phyloP scores from a whole-genome alignment of 2,329 filamentous ascomycete species.

The Dendrostoma leiphaemia region DNA sequence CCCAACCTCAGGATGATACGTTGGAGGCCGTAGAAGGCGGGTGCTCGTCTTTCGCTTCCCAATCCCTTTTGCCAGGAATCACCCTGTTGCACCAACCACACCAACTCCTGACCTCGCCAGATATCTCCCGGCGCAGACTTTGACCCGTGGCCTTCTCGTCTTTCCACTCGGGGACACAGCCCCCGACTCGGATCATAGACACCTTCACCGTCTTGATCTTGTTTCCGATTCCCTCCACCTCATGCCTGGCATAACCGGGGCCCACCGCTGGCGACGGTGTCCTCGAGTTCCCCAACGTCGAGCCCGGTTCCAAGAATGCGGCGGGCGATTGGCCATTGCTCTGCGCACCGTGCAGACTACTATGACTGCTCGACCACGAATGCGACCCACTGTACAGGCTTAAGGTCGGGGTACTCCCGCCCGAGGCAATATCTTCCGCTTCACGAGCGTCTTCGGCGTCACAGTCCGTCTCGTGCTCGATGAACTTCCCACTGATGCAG shows the following conservation, averaged over 20 bases:
- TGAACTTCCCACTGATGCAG: conserved; percentile 74
- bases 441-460: conserved; percentile 72
- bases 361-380: conserved; percentile 18
- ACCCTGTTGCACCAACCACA: conserved; percentile 88
- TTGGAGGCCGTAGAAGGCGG: background rate
- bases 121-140: conserved; percentile 69
- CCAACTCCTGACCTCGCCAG: conserved; percentile 72
- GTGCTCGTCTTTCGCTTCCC: conserved; percentile 23
- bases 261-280: conserved; percentile 53
- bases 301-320: conserved; percentile 25
- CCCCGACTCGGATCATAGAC: conserved; percentile 76
- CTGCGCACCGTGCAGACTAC: conserved; percentile 14
- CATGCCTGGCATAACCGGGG: conserved; percentile 78
- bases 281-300: conserved; percentile 29
- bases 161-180: conserved; percentile 81
- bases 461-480: conserved; percentile 82
- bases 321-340: conserved; percentile 22
- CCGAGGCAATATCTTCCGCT: conserved; percentile 26
- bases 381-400: conserved; percentile 18
- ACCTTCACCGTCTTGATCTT: conserved; percentile 86
- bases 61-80: conserved; percentile 57
- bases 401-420: conserved; percentile 6
- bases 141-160: conserved; percentile 68
- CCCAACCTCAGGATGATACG: background rate
- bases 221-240: conserved; percentile 88